phyloP scores from a whole-genome alignment of 345 rosid genomes.

The Psidium guajava region DNA sequence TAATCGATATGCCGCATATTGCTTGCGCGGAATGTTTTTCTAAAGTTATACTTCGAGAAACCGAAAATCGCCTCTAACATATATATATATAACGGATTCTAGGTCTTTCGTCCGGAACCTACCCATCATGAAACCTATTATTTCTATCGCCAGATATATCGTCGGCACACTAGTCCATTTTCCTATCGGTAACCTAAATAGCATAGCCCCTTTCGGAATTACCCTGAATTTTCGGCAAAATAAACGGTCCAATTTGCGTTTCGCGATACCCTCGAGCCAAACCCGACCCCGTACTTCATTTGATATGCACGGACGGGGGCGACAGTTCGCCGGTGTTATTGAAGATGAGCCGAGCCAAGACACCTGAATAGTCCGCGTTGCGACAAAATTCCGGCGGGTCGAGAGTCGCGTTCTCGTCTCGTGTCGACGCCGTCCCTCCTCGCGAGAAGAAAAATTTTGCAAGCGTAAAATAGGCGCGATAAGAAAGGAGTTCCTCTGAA shows the following conservation, averaged over 20 bases:
- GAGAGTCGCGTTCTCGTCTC: not conserved
- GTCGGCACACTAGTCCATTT: not conserved
- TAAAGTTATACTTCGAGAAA: not conserved
- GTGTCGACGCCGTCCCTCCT: not conserved
- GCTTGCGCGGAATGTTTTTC: not conserved
- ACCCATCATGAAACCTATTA: rapidly evolving
- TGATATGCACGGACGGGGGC: rapidly evolving
- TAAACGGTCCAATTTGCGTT: not conserved
- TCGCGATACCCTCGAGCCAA: not conserved
- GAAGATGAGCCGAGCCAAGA: not conserved
- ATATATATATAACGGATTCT: not conserved
- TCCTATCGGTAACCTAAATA: not conserved
- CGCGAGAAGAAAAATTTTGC: not conserved
- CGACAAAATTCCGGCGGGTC: not conserved
- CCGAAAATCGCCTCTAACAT: not conserved
- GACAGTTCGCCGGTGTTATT: not conserved
- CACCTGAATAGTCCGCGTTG: not conserved
- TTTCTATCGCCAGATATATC: not conserved
- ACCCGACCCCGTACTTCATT: not conserved
- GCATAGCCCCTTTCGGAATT: not conserved
- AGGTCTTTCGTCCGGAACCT: rapidly evolving
- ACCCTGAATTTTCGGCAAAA: not conserved
- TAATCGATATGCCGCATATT: not conserved
- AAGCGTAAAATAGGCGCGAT: not conserved
- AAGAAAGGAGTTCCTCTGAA: not conserved